A percentile compares a stretch with the other conserved stretches of the same genome.
Conservation (phyloP, 176 grass and related monocot genomes). For the Tillandsia fasciculata region DNA sequence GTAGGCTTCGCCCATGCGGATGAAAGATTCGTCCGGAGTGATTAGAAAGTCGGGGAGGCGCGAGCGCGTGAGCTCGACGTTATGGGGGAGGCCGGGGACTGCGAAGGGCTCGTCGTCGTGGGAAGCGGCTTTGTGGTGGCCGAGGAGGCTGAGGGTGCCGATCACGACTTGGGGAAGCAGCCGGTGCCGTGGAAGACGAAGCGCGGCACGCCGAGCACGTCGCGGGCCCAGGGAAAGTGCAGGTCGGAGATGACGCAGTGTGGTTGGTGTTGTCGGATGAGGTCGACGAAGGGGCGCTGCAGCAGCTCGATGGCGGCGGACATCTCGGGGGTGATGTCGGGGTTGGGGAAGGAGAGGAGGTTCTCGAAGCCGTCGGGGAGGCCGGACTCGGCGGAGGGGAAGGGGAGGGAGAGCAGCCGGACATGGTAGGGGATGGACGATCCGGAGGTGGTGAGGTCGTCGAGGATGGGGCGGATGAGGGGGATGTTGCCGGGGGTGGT, state of each 20-base stretch:
- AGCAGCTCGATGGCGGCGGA: background rate
- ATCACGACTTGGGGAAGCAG: background rate
- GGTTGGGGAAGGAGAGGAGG: background rate
- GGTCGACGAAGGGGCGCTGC: conserved; percentile 3
- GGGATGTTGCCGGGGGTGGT: conserved; percentile 23
- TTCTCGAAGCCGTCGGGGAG: conserved; percentile 2
- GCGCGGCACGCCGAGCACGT: background rate
- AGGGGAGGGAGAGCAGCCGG: background rate
- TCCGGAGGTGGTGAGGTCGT: conserved; percentile 14
- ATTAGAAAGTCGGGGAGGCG: conserved; percentile 5
- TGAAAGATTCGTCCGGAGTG: background rate
- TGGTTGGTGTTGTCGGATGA: background rate
- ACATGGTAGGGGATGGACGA: background rate
- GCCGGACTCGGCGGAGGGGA: conserved; percentile 6
- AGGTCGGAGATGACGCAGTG: conserved; percentile 12
- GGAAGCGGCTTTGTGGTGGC: background rate
- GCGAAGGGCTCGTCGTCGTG: background rate
- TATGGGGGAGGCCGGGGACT: conserved; percentile 35
- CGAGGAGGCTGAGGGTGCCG: background rate
- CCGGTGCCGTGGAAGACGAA: background rate
- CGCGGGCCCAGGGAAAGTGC: conserved; percentile 16
- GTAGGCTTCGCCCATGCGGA: background rate
- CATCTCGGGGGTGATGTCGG: background rate
- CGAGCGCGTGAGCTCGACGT: conserved; percentile 26
- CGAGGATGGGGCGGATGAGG: conserved; percentile 10